Conservation (phyloP, 768 basidiomycete genomes). For the Pisolithus microcarpus region DNA sequence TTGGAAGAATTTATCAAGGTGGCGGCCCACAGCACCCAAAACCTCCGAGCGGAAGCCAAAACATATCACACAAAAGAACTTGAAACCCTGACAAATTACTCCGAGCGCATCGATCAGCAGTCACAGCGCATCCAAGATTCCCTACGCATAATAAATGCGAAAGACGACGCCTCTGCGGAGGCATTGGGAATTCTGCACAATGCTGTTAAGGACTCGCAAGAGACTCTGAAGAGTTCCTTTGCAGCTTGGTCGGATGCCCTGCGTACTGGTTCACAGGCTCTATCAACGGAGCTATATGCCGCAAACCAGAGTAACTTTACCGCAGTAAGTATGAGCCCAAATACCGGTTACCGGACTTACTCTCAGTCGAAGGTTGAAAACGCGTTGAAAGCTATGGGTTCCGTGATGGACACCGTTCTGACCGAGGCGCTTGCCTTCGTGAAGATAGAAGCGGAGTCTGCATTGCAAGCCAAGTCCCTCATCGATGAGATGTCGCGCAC, state of each 20-base stretch:
- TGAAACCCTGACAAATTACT: constrained; percentile 42
- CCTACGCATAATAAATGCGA: constrained; percentile 46
- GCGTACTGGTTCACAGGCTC: constrained; percentile 38
- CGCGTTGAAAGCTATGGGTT: constrained; percentile 50
- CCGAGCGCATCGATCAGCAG: constrained; percentile 51
- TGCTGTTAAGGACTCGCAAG: constrained; percentile 45
- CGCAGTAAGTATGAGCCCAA: constrained; percentile 27
- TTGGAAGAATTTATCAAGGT: constrained; percentile 57
- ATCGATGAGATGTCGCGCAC: constrained; percentile 39
- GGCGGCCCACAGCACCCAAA: constrained; percentile 45
- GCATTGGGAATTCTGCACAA: constrained; percentile 43
- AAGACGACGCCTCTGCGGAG: constrained; percentile 49
- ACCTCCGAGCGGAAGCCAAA: constrained; percentile 50
- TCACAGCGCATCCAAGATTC: constrained; percentile 46
- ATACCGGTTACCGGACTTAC: constrained; percentile 1
- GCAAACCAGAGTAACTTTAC: constrained; percentile 39
- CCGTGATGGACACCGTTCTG: constrained; percentile 54
- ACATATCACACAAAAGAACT: constrained; percentile 51
- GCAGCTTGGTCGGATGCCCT: constrained; percentile 50
- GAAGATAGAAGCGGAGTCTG: constrained; percentile 43
- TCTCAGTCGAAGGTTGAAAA: constrained; percentile 39
- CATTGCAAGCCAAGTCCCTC: constrained; percentile 43
- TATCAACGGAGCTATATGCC: constrained; percentile 41
- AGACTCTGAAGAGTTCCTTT: constrained; percentile 46
- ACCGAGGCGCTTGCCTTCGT: constrained; percentile 53